Percentiles rank a stretch among this genome's conserved stretches.
phyloP scores from a whole-genome alignment of 495 filamentous ascomycete species.

The Penicillium psychrofluorescens region DNA sequence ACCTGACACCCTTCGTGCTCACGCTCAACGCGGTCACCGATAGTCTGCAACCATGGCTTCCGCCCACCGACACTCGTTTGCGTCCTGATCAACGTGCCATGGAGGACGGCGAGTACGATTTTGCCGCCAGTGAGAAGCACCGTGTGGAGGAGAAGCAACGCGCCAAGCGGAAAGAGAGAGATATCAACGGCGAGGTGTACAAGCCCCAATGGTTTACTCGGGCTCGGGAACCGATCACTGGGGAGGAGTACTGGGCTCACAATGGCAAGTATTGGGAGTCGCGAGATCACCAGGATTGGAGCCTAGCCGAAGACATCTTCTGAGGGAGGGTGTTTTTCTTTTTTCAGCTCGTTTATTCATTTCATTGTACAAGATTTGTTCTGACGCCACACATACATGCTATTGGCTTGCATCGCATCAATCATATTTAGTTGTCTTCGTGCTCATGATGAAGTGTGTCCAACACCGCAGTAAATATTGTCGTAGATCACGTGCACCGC shows the following conservation, averaged over 20 bases:
- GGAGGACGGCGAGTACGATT: conserved; percentile 93
- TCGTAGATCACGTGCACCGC: too few species aligned
- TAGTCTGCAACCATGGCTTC: conserved; percentile 59
- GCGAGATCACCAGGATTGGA: conserved; percentile 45
- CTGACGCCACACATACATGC: too few species aligned
- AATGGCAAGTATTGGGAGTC: conserved; percentile 81
- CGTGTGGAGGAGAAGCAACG: conserved; percentile 91
- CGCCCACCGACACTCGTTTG: conserved; percentile 86
- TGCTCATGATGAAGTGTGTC: too few species aligned
- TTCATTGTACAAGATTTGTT: conserved; percentile 11
- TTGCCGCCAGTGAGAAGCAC: conserved; percentile 91
- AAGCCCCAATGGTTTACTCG: conserved; percentile 79
- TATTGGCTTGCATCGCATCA: too few species aligned
- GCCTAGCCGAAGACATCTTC: conserved; percentile 60
- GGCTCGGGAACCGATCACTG: conserved; percentile 64
- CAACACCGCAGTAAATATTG: too few species aligned
- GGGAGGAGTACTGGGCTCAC: conserved; percentile 85
- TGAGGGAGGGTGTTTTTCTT: conserved; percentile 1
- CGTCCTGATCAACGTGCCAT: conserved; percentile 96
- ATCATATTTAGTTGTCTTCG: too few species aligned
- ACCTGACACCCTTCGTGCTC: conserved; percentile 91
- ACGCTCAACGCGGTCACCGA: conserved; percentile 87
- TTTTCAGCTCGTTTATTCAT: not conserved
- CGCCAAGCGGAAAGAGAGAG: conserved; percentile 62
- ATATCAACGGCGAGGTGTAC: conserved; percentile 73